Conservation (phyloP, 169 alveolate genomes). For the Plasmodium adleri region DNA sequence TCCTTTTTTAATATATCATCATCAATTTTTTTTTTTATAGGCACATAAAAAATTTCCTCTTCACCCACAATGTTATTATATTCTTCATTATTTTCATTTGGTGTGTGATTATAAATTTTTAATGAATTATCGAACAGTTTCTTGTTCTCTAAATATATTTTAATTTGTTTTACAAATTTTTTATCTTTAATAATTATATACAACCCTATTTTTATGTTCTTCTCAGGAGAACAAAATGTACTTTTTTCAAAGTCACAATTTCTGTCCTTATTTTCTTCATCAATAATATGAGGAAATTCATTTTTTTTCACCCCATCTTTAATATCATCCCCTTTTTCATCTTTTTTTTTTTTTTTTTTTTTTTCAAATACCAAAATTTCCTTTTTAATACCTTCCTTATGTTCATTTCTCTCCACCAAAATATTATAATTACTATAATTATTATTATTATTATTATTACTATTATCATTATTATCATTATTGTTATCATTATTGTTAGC, state of each 20-base stretch:
- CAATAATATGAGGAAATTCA: not conserved
- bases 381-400: too few relatives aligned
- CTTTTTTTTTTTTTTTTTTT: too few relatives aligned
- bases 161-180: conserved; percentile 37
- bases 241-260: not conserved
- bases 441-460: too few relatives aligned
- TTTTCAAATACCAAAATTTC: too few relatives aligned
- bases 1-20: conserved; percentile 2
- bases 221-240: not conserved
- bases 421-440: too few relatives aligned
- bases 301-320: too few relatives aligned
- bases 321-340: too few relatives aligned
- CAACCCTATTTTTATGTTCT: not conserved
- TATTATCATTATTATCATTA: too few relatives aligned
- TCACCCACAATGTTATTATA: not conserved
- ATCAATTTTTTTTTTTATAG: conserved; percentile 29
- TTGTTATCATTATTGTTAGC: too few relatives aligned
- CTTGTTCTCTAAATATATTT: conserved; percentile 25
- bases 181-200: conserved; percentile 37
- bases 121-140: conserved; percentile 21
- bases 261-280: not conserved
- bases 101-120: conserved; percentile 16
- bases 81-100: not conserved
- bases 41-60: conserved; percentile 7
- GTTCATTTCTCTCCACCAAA: too few relatives aligned